Conservation (phyloP, 345 rosid genomes). For the Acer negundo region DNA sequence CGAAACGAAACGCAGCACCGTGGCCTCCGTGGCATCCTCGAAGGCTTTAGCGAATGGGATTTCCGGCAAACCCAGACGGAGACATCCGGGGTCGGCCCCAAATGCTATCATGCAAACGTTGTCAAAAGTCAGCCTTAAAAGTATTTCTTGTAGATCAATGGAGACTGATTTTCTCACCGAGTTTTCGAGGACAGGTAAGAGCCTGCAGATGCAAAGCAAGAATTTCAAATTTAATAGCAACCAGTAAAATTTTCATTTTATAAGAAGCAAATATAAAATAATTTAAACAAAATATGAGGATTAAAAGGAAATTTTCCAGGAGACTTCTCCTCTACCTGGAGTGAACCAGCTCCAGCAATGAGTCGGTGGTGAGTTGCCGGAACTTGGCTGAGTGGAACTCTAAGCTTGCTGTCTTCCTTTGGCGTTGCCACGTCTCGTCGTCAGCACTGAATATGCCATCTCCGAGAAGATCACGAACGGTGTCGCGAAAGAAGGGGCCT, state of each 20-base stretch:
- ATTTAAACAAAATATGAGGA: no score
- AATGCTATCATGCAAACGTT: slow-evolving; percentile 95
- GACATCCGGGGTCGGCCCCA: slow-evolving; percentile 92
- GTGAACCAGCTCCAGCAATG: slow-evolving; percentile 73
- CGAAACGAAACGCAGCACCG: slow-evolving; percentile 63
- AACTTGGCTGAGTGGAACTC: slow-evolving; percentile 92
- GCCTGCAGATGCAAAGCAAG: slow-evolving; percentile 22
- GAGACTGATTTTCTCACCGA: slow-evolving; percentile 37
- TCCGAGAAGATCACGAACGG: slow-evolving; percentile 74
- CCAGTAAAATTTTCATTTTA: no score
- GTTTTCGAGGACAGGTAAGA: slow-evolving; percentile 68
- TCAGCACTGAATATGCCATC: slow-evolving; percentile 90
- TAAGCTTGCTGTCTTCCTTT: slow-evolving; percentile 84
- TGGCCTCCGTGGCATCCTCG: slow-evolving; percentile 88
- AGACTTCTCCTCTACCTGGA: slow-evolving; percentile 8
- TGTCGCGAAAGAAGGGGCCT: slow-evolving; percentile 74
- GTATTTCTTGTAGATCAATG: slow-evolving; percentile 82
- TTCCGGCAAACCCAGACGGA: slow-evolving; percentile 55
- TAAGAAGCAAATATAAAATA: no score
- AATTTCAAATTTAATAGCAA: no score
- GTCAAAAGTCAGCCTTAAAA: slow-evolving; percentile 81
- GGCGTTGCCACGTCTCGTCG: slow-evolving; percentile 82
- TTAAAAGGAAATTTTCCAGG: no score
- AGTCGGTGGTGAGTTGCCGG: slow-evolving; percentile 66
- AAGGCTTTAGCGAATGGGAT: slow-evolving; percentile 87